These are phyloP conservation scores for Starmerella kuoi DNA, from an alignment of 805 yeast species.

Conservation along the genomic window DNA sequence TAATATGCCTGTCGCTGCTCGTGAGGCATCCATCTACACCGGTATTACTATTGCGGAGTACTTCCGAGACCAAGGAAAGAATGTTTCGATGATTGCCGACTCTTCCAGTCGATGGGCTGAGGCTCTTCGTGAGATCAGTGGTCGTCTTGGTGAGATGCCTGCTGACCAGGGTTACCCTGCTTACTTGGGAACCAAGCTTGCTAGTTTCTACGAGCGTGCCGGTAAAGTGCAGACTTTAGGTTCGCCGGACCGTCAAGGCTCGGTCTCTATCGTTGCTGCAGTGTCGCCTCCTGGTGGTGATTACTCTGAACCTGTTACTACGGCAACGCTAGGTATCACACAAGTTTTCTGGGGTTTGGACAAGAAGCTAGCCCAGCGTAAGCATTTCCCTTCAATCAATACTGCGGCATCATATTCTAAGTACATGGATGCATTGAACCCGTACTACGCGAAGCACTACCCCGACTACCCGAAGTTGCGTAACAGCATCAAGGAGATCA, in stretches of 20 bases:
- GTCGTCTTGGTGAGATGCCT: conserved; percentile 99
- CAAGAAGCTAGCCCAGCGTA: conserved; percentile 97
- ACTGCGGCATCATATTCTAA: conserved; percentile 94
- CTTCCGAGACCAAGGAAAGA: conserved; percentile 99
- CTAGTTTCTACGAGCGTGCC: conserved; percentile 98
- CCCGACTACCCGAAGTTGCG: conserved; percentile 88
- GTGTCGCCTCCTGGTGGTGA: conserved; percentile 99
- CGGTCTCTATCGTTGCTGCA: conserved; percentile 99
- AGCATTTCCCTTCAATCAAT: conserved; percentile 98
- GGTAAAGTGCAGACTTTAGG: conserved; percentile 94
- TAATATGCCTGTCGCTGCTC: conserved; percentile 99
- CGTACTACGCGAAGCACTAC: conserved; percentile 71
- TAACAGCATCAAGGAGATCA: conserved; percentile 83
- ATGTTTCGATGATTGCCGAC: conserved; percentile 99
- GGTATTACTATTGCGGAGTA: conserved; percentile 98
- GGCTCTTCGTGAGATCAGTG: conserved; percentile 98
- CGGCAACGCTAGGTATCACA: conserved; percentile 97
- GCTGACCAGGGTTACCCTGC: conserved; percentile 99
- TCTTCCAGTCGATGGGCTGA: conserved; percentile 99
- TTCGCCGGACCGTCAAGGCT: conserved; percentile 90
- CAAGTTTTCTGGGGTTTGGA: conserved; percentile 99
- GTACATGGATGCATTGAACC: conserved; percentile 76
- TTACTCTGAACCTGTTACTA: conserved; percentile 98
- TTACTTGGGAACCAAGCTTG: conserved; percentile 94
- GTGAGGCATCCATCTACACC: conserved; percentile 98